phyloP scores from a whole-genome alignment of 768 basidiomycete species.

The Auriscalpium orientale region DNA sequence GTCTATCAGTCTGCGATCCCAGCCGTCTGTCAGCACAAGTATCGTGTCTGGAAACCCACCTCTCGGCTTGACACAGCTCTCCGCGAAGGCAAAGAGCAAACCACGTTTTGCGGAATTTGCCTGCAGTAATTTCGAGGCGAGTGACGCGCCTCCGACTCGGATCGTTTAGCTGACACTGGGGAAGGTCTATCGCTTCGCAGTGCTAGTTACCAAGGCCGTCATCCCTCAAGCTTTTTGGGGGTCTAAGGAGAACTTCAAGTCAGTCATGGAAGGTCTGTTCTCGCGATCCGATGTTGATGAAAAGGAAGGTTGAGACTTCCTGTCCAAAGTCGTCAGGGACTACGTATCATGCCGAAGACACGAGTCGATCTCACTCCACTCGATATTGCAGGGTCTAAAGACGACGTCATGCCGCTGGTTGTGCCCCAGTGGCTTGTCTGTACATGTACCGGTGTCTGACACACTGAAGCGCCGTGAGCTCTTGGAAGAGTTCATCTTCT shows the following conservation, averaged over 20 bases:
- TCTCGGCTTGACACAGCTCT: slow-evolving; percentile 38
- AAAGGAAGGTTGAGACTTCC: not conserved
- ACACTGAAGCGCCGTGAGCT: slow-evolving; percentile 71
- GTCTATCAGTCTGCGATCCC: slow-evolving; percentile 47
- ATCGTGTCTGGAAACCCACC: slow-evolving; percentile 51
- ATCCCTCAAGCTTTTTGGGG: slow-evolving; percentile 82
- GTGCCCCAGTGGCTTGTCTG: slow-evolving; percentile 33
- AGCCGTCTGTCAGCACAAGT: slow-evolving; percentile 29
- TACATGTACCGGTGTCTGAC: slow-evolving; percentile 56
- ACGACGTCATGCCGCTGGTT: slow-evolving; percentile 79
- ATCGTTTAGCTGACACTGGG: not conserved
- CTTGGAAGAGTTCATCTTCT: slow-evolving; percentile 83
- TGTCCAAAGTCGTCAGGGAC: slow-evolving; percentile 52
- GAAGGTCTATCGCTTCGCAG: slow-evolving; percentile 67
- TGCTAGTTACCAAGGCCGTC: slow-evolving; percentile 53
- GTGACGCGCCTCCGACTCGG: not conserved
- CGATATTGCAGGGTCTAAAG: slow-evolving; percentile 67
- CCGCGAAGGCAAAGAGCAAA: slow-evolving; percentile 37
- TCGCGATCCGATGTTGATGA: not conserved
- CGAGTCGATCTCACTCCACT: slow-evolving; percentile 73
- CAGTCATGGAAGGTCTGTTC: slow-evolving; percentile 44
- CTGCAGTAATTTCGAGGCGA: slow-evolving; percentile 58
- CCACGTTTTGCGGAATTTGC: slow-evolving; percentile 77
- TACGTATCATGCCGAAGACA: slow-evolving; percentile 73
- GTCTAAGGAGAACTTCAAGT: slow-evolving; percentile 50